Evolutionary conservation across 2,329 filamentous ascomycete genomes (phyloP).

Genomic region (Trichoderma oligosporum): DNA sequence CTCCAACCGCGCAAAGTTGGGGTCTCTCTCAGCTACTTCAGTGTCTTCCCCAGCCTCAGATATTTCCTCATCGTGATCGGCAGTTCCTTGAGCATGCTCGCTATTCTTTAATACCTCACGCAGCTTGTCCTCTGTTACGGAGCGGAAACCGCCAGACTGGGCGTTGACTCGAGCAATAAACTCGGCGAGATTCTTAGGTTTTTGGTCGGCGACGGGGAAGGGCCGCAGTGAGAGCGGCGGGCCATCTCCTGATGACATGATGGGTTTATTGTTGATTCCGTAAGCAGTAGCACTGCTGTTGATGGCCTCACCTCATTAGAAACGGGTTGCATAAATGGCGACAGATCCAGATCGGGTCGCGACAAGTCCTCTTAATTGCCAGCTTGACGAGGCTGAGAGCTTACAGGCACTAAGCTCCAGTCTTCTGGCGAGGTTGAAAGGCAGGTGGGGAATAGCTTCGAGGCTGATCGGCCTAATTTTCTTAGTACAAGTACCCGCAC

Average conservation of each 20-base stretch:
- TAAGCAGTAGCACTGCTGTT: not conserved
- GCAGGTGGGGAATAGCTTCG: not conserved
- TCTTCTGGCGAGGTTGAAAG: not conserved
- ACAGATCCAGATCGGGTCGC: not conserved
- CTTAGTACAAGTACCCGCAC: not conserved
- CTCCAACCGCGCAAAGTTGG: slow-evolving; percentile 51
- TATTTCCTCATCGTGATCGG: slow-evolving; percentile 45
- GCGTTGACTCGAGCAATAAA: slow-evolving; percentile 81
- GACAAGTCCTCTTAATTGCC: not conserved
- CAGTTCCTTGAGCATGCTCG: slow-evolving; percentile 42
- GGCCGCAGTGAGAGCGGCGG: slow-evolving; percentile 39
- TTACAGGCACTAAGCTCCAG: not conserved
- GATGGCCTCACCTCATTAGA: not conserved
- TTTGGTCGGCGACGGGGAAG: slow-evolving; percentile 51
- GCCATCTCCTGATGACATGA: slow-evolving; percentile 33
- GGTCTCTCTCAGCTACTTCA: slow-evolving; percentile 43
- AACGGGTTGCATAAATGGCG: not conserved
- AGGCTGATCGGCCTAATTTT: not conserved
- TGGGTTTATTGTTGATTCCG: not conserved
- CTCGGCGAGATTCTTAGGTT: slow-evolving; percentile 60
- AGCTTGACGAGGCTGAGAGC: slow-evolving; percentile 14
- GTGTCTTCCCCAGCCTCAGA: slow-evolving; percentile 47
- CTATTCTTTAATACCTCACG: slow-evolving; percentile 59
- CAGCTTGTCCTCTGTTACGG: slow-evolving; percentile 70
- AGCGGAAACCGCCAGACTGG: slow-evolving; percentile 71